A percentile compares a stretch with the other conserved stretches of the same genome.
Evolutionary conservation across 2,329 filamentous ascomycete species (phyloP).

Genomic region (Clarireedia paspali): DNA sequence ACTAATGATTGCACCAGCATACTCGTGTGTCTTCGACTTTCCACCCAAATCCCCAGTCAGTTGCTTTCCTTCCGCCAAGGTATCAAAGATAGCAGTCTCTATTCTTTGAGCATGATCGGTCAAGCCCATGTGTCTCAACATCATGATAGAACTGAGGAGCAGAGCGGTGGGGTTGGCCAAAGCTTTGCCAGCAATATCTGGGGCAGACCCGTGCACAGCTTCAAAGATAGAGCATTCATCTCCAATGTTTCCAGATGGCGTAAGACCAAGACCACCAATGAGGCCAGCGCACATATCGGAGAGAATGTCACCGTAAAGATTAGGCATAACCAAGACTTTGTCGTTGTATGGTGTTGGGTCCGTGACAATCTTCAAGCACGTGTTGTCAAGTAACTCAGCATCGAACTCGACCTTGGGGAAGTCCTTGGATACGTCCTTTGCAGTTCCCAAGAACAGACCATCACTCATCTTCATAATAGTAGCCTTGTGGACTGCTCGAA

Average conservation of each 20-base stretch:
- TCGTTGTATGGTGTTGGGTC: slow-evolving; percentile 96
- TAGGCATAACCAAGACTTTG: slow-evolving; percentile 97
- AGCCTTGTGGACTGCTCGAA: slow-evolving; percentile 97
- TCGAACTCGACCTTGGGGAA: slow-evolving; percentile 96
- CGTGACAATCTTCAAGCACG: slow-evolving; percentile 97
- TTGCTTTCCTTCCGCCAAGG: slow-evolving; percentile 89
- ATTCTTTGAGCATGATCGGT: slow-evolving; percentile 78
- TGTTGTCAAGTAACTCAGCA: slow-evolving; percentile 97
- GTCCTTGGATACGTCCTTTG: slow-evolving; percentile 81
- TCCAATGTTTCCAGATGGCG: slow-evolving; percentile 96
- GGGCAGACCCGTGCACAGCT: slow-evolving; percentile 94
- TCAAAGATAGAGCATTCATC: slow-evolving; percentile 99
- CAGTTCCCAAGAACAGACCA: slow-evolving; percentile 91
- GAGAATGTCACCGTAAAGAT: slow-evolving; percentile 98
- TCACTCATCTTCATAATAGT: slow-evolving; percentile 99
- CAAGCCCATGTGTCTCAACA: slow-evolving; percentile 97
- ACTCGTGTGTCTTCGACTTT: slow-evolving; percentile 93
- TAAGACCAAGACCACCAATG: slow-evolving; percentile 94
- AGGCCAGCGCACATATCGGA: slow-evolving; percentile 99
- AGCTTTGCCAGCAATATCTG: slow-evolving; percentile 91
- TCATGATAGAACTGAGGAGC: slow-evolving; percentile 95
- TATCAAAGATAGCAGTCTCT: slow-evolving; percentile 91
- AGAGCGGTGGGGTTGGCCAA: slow-evolving; percentile 97
- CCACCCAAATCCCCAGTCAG: slow-evolving; percentile 95
- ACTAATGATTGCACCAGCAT: slow-evolving; percentile 80